Percentiles rank a stretch among this genome's conserved stretches.
phyloP scores from a whole-genome alignment of 1,284 basidiomycete species.

The Puccinia polysora region DNA sequence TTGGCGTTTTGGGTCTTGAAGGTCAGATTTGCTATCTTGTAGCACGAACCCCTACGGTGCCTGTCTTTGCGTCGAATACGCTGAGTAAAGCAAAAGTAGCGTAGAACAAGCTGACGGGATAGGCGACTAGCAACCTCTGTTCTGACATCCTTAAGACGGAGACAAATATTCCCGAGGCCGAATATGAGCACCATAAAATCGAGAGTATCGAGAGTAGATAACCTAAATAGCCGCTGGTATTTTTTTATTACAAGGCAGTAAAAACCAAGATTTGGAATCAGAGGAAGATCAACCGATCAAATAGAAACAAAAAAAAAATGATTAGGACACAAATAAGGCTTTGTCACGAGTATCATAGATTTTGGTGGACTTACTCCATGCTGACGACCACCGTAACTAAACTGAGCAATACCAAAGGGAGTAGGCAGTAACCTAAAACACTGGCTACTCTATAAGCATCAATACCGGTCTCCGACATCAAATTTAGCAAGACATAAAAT shows the following conservation, averaged over 20 bases:
- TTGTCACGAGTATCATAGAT: too few species aligned
- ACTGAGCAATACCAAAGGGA: conserved; percentile 95
- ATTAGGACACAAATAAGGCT: too few species aligned
- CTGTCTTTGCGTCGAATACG: conserved; percentile 46
- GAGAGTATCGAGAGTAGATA: conserved; percentile 74
- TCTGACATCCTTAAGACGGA: conserved; percentile 87
- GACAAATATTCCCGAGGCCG: conserved; percentile 88
- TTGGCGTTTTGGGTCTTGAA: too few species aligned
- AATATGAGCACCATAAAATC: conserved; percentile 90
- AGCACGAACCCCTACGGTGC: conserved; percentile 40
- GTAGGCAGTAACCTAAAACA: conserved; percentile 91
- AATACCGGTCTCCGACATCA: conserved; percentile 93
- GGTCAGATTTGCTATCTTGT: conserved; percentile 13
- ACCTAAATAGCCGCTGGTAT: conserved; percentile 67
- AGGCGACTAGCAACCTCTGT: conserved; percentile 84
- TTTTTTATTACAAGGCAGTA: not conserved
- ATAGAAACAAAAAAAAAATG: too few species aligned
- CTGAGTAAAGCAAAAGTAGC: conserved; percentile 46
- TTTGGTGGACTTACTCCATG: conserved; percentile 75
- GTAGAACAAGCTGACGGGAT: conserved; percentile 83
- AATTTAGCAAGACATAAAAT: conserved; percentile 89
- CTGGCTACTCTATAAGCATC: conserved; percentile 93
- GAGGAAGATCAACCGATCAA: not conserved
- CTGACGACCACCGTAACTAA: conserved; percentile 80
- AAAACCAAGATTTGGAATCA: not conserved